Percentiles rank a stretch among this genome's conserved stretches.
Conservation (phyloP, 169 alveolate species). For the Cryptosporidium sp. region DNA sequence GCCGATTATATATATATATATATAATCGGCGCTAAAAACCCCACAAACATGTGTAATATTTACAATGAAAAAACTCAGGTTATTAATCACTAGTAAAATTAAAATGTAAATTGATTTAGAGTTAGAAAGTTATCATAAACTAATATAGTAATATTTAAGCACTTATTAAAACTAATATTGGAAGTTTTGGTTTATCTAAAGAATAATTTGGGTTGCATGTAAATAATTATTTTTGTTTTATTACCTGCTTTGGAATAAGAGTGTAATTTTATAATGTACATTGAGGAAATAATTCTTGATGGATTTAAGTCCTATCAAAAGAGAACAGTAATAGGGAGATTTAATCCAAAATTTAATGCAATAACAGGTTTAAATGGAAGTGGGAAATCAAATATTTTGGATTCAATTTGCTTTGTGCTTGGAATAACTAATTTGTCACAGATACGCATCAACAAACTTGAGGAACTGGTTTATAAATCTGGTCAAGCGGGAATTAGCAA, state of each 20-base stretch:
- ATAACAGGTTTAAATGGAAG: constrained; percentile 99
- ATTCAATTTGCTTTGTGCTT: constrained; percentile 97
- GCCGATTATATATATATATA: no score
- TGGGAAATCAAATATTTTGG: constrained; percentile 98
- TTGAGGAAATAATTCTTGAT: constrained; percentile 68
- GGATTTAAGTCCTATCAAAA: constrained; percentile 75
- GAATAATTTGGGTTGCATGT: background rate
- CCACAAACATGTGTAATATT: constrained; percentile 3
- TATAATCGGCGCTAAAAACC: background rate
- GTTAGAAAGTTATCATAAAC: background rate
- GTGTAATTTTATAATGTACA: constrained; percentile 23
- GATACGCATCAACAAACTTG: constrained; percentile 93
- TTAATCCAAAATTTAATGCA: constrained; percentile 98
- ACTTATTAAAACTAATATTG: background rate
- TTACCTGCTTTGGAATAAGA: background rate
- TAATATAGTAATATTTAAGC: background rate
- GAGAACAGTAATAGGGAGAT: constrained; percentile 90
- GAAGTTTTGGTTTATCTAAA: background rate
- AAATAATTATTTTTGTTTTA: background rate
- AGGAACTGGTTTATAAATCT: constrained; percentile 97
- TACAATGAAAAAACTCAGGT: background rate
- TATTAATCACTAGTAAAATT: background rate
- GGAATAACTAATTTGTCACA: constrained; percentile 91
- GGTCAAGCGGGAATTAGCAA: constrained; percentile 99
- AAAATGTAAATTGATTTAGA: background rate